These are phyloP conservation scores for Nicotiana rustica DNA, from an alignment of 305 asterid species.

Conservation along the genomic window DNA sequence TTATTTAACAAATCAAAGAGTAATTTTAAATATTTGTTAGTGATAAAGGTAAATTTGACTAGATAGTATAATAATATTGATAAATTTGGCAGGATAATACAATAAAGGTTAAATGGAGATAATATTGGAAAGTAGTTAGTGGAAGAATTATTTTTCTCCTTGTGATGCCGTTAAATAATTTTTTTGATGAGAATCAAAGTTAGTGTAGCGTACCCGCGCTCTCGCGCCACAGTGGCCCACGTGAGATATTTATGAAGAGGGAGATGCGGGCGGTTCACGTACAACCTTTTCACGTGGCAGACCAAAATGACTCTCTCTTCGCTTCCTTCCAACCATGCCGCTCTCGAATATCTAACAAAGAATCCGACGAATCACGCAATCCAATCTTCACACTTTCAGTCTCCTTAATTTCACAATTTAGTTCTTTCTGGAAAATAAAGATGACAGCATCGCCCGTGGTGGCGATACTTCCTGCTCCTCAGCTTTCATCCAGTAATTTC, in stretches of 20 bases:
- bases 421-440: not conserved
- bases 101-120: no score
- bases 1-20: no score
- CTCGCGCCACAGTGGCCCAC: not conserved
- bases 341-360: not conserved
- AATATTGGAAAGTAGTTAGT: no score
- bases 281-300: not conserved
- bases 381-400: not conserved
- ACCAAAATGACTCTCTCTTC: not conserved
- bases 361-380: not conserved
- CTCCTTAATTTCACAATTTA: not conserved
- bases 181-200: no score
- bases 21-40: no score
- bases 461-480: conserved; percentile 5
- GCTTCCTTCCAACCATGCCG: no score
- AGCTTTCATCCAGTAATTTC: not conserved
- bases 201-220: no score
- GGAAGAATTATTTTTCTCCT: no score
- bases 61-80: no score
- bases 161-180: no score
- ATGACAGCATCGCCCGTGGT: conserved; percentile 9
- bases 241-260: not conserved
- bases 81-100: no score
- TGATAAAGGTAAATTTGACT: no score
- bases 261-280: not conserved